Base-by-base conservation (phyloP, 225 moss, liverwort and hornwort genomes). In the Marchantia polymorpha region DNA sequence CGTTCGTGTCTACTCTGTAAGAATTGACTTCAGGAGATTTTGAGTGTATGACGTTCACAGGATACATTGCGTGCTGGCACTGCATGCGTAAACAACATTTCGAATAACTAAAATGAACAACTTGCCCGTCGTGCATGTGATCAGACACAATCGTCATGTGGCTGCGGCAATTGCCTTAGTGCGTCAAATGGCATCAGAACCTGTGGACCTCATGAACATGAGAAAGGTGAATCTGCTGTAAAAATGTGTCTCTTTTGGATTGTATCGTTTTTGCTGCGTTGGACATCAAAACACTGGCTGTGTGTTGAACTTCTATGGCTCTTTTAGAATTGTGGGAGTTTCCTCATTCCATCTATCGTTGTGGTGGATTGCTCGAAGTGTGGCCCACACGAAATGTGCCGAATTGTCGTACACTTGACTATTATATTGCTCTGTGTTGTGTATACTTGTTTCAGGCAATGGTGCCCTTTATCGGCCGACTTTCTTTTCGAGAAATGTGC, bases 401-500 rank as follows among this genome's bases (percentile, higher is more conserved):
- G n/a, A n/a, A n/a, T 22, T 30, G 19, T 19, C n/a, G 1, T 22
- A 51, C 14, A 47, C 12, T 54, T 59, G 55, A 63, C n/a, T 63
- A n/a, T 3, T 0, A 31, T 73, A 63, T 77, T 49, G 26, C 31
- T 67, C 71, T 78, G 17, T 69, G 50, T 79, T 10, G 63, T 72
- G 59, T 7, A 79, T 61, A 71, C 63, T 7, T 26, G 73, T 72
- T 39, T 79, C 61, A 94, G 93, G 88, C 90, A 71, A 90, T 99
- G 95, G 89, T 87, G 30, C 93, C 93, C 0, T 99, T 84, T 39
- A 78, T 89, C 14, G 91, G 91, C 70, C 91, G 88, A 75, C 88
- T 99, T 56, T 85, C 91, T 19, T 94, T 99, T 76, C 93, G 99
- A 29, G 93, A 99, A 69, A 86, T 99, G 95, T 99, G 99, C 77